phyloP scores from a whole-genome alignment of 345 rosid species.

The Lenwebbia sp. region DNA sequence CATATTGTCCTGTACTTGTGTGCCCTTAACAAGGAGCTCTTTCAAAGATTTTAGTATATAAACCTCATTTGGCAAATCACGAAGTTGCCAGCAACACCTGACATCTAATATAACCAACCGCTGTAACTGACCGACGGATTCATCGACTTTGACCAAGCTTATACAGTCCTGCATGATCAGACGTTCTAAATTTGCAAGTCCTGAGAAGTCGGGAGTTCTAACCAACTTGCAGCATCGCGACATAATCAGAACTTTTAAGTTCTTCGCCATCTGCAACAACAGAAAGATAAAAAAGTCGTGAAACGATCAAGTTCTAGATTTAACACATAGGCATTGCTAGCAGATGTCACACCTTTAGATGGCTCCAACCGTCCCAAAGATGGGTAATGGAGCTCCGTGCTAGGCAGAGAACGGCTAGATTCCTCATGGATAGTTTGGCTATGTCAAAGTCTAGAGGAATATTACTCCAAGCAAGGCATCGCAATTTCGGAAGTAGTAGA shows the following conservation, averaged over 20 bases:
- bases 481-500: background rate
- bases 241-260: background rate
- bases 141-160: background rate
- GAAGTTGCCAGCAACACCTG: background rate
- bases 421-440: background rate
- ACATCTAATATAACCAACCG: background rate
- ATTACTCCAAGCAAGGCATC: background rate
- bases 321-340: fast-evolving
- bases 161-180: background rate
- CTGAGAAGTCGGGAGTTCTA: background rate
- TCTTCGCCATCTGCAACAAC: background rate
- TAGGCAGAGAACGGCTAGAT: background rate
- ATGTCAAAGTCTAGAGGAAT: background rate
- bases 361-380: background rate
- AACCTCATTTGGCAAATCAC: background rate
- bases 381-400: background rate
- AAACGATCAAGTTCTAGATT: background rate
- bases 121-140: background rate
- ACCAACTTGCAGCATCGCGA: background rate
- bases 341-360: background rate
- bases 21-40: background rate
- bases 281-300: background rate
- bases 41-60: background rate
- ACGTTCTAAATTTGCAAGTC: background rate
- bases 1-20: too few species aligned